These are phyloP conservation scores for Cyclanthera cordifolia DNA, from an alignment of 306 rosid genomes.

Conservation along the genomic window DNA sequence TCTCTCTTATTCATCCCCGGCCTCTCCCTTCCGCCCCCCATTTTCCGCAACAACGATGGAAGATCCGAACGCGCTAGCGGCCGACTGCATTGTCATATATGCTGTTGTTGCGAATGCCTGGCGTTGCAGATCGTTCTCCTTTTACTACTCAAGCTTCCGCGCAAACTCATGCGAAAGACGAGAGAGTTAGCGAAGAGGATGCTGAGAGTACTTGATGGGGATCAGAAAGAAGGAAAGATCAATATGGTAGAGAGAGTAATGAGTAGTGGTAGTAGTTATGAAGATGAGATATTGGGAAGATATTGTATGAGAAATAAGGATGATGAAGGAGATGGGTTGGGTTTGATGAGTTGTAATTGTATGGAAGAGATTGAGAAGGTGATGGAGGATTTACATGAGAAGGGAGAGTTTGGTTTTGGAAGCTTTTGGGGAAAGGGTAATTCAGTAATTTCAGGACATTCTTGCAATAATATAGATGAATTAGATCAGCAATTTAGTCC, in stretches of 20 bases:
- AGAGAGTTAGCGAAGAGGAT: conserved; percentile 42
- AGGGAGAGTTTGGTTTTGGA: conserved; percentile 76
- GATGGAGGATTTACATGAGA: conserved; percentile 34
- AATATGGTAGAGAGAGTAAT: conserved; percentile 22
- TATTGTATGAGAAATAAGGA: conserved; percentile 26
- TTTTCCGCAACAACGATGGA: conserved; percentile 41
- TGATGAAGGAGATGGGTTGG: conserved; percentile 20
- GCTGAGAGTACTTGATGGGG: conserved; percentile 29
- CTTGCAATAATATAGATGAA: conserved; percentile 19
- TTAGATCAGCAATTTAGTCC: conserved; percentile 5
- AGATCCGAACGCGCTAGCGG: conserved; percentile 43
- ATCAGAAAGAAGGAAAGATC: conserved; percentile 18
- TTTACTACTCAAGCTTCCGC: conserved; percentile 51
- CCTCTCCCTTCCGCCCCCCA: not conserved
- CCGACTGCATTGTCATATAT: conserved; percentile 67
- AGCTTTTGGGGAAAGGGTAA: conserved; percentile 49
- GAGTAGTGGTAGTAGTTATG: conserved; percentile 16
- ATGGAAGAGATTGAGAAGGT: conserved; percentile 68
- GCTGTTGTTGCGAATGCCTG: conserved; percentile 86
- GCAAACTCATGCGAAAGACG: conserved; percentile 39
- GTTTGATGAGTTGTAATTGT: conserved; percentile 26
- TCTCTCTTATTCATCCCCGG: conserved; percentile 10
- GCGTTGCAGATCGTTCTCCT: conserved; percentile 47
- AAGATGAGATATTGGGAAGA: conserved; percentile 29
- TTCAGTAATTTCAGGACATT: conserved; percentile 12